phyloP scores from a whole-genome alignment of 169 alveolate genomes.

The Eimeria necatrix region DNA sequence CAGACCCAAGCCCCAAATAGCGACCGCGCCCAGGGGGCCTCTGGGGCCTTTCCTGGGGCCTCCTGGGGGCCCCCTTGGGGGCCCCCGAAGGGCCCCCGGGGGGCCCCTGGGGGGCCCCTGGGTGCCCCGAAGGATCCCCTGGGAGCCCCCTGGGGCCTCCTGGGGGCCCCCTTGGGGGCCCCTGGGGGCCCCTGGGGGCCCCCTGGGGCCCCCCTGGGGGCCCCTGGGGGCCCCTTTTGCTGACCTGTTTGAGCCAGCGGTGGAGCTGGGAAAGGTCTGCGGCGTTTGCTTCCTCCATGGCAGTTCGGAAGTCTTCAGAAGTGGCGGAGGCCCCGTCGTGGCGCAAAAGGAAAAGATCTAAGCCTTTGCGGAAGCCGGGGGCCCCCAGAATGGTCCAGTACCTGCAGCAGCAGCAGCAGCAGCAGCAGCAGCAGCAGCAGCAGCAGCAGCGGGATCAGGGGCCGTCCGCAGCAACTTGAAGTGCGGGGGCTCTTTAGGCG shows the following conservation, averaged over 20 bases:
- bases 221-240: too few species aligned
- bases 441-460: too few species aligned
- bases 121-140: conserved; percentile 86
- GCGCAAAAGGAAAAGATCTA: conserved; percentile 92
- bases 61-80: background rate
- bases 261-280: conserved; percentile 91
- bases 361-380: conserved; percentile 94
- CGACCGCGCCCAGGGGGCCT: too few species aligned
- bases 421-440: too few species aligned
- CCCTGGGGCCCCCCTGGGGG: too few species aligned
- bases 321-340: conserved; percentile 94
- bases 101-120: conserved; percentile 46
- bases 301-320: conserved; percentile 94
- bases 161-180: too few species aligned
- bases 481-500: too few species aligned
- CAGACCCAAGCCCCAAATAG: too few species aligned
- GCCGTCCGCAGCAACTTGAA: too few species aligned
- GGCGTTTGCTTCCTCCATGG: conserved; percentile 93
- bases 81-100: background rate
- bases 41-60: too few species aligned
- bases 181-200: too few species aligned
- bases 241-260: conserved; percentile 93
- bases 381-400: conserved; percentile 93
- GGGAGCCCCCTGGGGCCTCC: too few species aligned
- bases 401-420: conserved; percentile 56